These are phyloP conservation scores for Abeoforma whisleri DNA, from an alignment of 78 protist genomes.

Conservation along the genomic window DNA sequence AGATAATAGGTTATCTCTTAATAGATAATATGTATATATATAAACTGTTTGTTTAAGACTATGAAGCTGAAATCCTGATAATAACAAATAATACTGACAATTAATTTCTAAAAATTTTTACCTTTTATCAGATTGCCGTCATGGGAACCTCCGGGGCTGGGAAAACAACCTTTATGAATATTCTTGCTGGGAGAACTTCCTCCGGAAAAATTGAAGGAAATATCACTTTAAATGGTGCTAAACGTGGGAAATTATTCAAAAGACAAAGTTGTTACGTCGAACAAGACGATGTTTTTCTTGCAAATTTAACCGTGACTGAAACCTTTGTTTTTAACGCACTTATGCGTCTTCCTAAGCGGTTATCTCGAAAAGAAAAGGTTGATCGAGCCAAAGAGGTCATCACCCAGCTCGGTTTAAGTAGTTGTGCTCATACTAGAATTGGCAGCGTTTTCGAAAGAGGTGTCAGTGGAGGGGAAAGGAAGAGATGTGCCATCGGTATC, in stretches of 20 bases:
- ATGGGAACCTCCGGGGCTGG: constrained; percentile 46
- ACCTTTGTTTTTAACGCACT: constrained; percentile 43
- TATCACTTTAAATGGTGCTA: not conserved
- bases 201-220: constrained; percentile 9
- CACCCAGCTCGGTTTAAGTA: not conserved
- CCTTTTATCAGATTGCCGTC: constrained; percentile 32
- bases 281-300: constrained; percentile 48
- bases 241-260: not conserved
- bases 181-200: constrained; percentile 24
- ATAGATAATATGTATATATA: no score
- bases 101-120: no score
- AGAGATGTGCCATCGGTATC: constrained; percentile 44
- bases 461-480: constrained; percentile 65
- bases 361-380: not conserved
- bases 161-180: constrained; percentile 36
- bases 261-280: not conserved
- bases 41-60: no score
- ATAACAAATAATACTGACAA: no score
- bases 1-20: no score
- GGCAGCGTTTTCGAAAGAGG: constrained; percentile 46
- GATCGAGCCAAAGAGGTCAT: constrained; percentile 25
- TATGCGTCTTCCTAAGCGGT: constrained; percentile 42
- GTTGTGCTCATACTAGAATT: not conserved
- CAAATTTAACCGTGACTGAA: constrained; percentile 54
- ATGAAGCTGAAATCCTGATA: no score